Percentiles rank a stretch among this genome's conserved stretches.
Evolutionary conservation across 805 yeast species (phyloP).

Genomic region (Teunomyces lycoperdinae): DNA sequence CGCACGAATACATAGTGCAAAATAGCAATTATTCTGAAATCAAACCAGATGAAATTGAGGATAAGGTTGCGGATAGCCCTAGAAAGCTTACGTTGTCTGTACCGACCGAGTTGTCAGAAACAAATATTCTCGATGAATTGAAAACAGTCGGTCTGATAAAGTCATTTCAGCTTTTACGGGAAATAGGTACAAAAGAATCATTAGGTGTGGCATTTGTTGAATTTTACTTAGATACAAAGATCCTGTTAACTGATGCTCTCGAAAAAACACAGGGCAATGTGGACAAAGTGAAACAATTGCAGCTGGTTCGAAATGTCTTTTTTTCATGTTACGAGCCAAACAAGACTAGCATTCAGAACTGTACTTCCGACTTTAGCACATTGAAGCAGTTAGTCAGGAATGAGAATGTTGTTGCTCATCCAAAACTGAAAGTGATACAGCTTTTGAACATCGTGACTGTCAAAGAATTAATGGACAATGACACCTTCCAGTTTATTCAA

Average conservation of each 20-base stretch:
- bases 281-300: slow-evolving; percentile 12
- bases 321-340: slow-evolving; percentile 32
- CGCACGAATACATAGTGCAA: slow-evolving; percentile 36
- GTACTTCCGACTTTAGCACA: slow-evolving; percentile 34
- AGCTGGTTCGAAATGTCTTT: slow-evolving; percentile 21
- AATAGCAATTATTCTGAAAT: slow-evolving; percentile 15
- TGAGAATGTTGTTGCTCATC: slow-evolving; percentile 33
- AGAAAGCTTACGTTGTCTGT: slow-evolving; percentile 47
- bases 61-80: slow-evolving; percentile 39
- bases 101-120: slow-evolving; percentile 44
- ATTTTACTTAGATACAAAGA: slow-evolving; percentile 18
- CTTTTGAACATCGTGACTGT: slow-evolving; percentile 64
- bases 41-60: slow-evolving; percentile 20
- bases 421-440: slow-evolving; percentile 55
- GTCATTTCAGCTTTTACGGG: slow-evolving; percentile 43
- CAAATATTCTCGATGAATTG: slow-evolving; percentile 42
- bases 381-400: slow-evolving; percentile 36
- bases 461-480: slow-evolving; percentile 56
- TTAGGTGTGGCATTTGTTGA: slow-evolving; percentile 61
- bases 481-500: slow-evolving; percentile 45
- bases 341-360: slow-evolving; percentile 35
- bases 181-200: slow-evolving; percentile 48
- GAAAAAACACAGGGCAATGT: slow-evolving; percentile 11
- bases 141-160: slow-evolving; percentile 39
- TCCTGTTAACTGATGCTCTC: slow-evolving; percentile 9